Percentiles rank a stretch among this genome's conserved stretches.
These are phyloP conservation scores for Trypanosoma avium DNA, from an alignment of 208 protist species.

Conservation along the genomic window DNA sequence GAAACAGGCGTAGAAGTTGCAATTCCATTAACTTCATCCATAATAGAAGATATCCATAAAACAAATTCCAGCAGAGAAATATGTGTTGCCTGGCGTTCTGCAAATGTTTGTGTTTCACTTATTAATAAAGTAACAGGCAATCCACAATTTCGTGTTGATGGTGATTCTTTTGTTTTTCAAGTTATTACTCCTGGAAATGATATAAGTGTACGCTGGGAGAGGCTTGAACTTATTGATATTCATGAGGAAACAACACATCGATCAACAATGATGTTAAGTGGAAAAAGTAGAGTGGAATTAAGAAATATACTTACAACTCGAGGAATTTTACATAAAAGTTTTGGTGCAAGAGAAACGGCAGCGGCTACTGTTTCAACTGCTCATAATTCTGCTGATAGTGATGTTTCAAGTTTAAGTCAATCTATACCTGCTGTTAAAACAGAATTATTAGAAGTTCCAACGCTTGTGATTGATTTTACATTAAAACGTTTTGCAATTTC, in stretches of 20 bases:
- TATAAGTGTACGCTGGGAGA: conserved; percentile 48
- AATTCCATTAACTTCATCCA: too few species aligned
- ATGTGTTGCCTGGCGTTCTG: conserved; percentile 20
- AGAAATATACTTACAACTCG: conserved; percentile 55
- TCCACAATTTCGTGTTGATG: conserved; percentile 22
- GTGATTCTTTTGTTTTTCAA: conserved; percentile 15
- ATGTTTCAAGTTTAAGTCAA: not conserved
- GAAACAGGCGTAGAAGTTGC: too few species aligned
- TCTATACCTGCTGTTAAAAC: not conserved
- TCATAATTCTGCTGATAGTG: conserved; percentile 16
- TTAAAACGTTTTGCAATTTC: conserved; percentile 81
- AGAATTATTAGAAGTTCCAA: conserved; percentile 41
- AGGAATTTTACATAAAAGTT: conserved; percentile 42
- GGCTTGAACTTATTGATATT: conserved; percentile 59
- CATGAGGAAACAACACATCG: conserved; percentile 35
- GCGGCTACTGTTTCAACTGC: not conserved
- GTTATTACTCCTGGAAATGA: conserved; percentile 14
- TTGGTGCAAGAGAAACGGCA: conserved; percentile 40
- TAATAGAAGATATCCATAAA: not conserved
- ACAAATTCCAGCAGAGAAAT: not conserved
- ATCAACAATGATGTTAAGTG: conserved; percentile 56
- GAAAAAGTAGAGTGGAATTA: conserved; percentile 52
- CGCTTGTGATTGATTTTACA: conserved; percentile 75
- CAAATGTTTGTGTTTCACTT: conserved; percentile 14
- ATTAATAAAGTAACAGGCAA: conserved; percentile 8